These are phyloP conservation scores for Helotiales sp. DNA, from an alignment of 2,329 filamentous ascomycete genomes.

Conservation along the genomic window DNA sequence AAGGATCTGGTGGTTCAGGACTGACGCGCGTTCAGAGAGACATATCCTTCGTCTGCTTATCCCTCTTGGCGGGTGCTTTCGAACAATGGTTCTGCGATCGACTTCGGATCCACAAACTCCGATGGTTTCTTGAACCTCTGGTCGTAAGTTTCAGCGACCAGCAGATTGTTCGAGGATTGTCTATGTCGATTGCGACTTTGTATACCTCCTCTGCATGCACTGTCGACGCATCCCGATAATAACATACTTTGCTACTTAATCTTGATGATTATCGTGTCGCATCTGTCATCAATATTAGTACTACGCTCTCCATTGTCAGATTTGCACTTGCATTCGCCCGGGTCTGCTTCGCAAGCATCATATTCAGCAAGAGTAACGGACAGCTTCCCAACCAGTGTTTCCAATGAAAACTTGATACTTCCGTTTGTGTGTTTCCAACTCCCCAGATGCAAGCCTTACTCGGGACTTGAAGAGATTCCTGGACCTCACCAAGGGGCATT, in stretches of 20 bases:
- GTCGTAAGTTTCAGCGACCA: slow-evolving; percentile 23
- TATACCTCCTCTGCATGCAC: slow-evolving; percentile 17
- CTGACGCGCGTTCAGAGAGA: slow-evolving; percentile 12
- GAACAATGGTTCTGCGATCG: slow-evolving; percentile 18
- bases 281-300: slow-evolving; percentile 15
- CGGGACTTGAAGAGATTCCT: slow-evolving; percentile 8
- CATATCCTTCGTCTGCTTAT: slow-evolving; percentile 23
- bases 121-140: slow-evolving; percentile 19
- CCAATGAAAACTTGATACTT: slow-evolving; percentile 13
- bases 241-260: slow-evolving; percentile 21
- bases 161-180: slow-evolving; percentile 19
- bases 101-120: slow-evolving; percentile 6
- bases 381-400: slow-evolving; percentile 11
- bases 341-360: not conserved
- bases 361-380: slow-evolving; percentile 12
- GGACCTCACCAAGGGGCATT: no score
- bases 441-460: slow-evolving; percentile 1
- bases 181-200: slow-evolving; percentile 14
- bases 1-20: no score
- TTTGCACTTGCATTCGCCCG: slow-evolving; percentile 9
- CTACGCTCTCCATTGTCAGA: not conserved
- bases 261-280: slow-evolving; percentile 21
- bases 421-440: slow-evolving; percentile 20
- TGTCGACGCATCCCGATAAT: slow-evolving; percentile 16
- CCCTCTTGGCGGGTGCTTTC: slow-evolving; percentile 12